These are phyloP conservation scores for Lactifluus piperatus DNA, from an alignment of 768 basidiomycete genomes.

Conservation along the genomic window DNA sequence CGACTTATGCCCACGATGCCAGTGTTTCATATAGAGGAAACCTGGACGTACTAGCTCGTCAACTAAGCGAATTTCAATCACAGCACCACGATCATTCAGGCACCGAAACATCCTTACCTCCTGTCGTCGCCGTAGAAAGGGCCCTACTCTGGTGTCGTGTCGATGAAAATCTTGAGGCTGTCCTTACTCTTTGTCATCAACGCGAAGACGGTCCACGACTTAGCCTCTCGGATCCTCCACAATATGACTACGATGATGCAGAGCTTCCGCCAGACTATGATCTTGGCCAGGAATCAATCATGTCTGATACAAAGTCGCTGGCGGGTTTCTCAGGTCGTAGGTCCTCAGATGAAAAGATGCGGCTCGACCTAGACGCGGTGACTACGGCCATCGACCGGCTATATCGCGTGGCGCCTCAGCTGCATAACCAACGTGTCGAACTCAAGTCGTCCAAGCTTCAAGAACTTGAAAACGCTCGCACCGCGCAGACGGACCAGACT, in stretches of 20 bases:
- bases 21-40: constrained; percentile 25
- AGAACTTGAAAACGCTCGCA: constrained; percentile 64
- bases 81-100: constrained; percentile 12
- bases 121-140: constrained; percentile 19
- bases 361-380: constrained; percentile 77
- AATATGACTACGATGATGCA: constrained; percentile 26
- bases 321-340: constrained; percentile 6
- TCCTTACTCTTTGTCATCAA: constrained; percentile 16
- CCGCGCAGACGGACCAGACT: constrained; percentile 28
- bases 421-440: constrained; percentile 91
- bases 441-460: constrained; percentile 61
- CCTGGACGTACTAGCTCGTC: constrained; percentile 14
- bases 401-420: constrained; percentile 77
- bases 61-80: constrained; percentile 18
- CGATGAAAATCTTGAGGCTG: constrained; percentile 18
- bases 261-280: constrained; percentile 29
- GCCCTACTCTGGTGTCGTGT: constrained; percentile 19
- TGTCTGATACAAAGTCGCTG: constrained; percentile 13
- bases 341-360: constrained; percentile 65
- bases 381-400: constrained; percentile 85
- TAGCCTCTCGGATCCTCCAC: constrained; percentile 2
- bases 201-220: constrained; percentile 10
- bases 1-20: background rate
- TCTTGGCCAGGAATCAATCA: constrained; percentile 4
- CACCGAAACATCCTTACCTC: constrained; percentile 3